Base-by-base conservation (phyloP, 2,329 filamentous ascomycete genomes). In the Lasiodiplodia theobromae region DNA sequence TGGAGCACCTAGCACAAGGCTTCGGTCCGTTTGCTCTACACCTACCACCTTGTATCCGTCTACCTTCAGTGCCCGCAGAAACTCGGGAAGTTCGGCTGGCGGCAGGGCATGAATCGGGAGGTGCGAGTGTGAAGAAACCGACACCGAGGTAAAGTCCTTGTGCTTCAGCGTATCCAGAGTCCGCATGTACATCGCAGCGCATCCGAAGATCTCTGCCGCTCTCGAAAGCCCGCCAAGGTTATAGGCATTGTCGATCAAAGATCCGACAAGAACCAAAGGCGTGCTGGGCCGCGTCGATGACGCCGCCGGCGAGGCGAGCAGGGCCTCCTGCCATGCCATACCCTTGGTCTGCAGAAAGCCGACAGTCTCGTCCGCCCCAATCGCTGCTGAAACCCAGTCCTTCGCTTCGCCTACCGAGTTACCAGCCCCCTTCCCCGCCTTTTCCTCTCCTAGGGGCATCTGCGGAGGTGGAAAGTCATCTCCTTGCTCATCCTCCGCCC, bases 11-110 rank as follows among this genome's bases (percentile, higher is more conserved):
- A 86, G 72, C 37, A 86, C 72, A 0, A 82, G 76, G 63, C 81
- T 83, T 1, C 81, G 77, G 73, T 86, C 84, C 21, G 85, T 87
- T 76, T 87, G 85, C 74, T 87, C 85, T 10, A 87, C 82, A 0
- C 84, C 85, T 3, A 86, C 82, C n/a, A 85, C 78, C n/a, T 76
- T 77, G 67, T 82, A 86, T 0, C 84, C 85, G 58, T 82, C 78
- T n/a, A 72, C 74, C 71, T 83, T 83, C 73, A 80, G 80, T 18
- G 72, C 71, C 0, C 76, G 72, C 4, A 86, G 71, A 53, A 81
- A 85, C 1, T 72, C 72, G 0, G 80, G 77, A 0, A 83, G 71
- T 5, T 69, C 73, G 0, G 67, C 37, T 3, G 72, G 72, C 54
- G 76, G 76, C 1, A 82, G 70, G 62, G 82, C 79, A 11, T 76